phyloP scores from a whole-genome alignment of 2,329 filamentous ascomycete genomes.

The Paraphaeosphaeria sporulosa region DNA sequence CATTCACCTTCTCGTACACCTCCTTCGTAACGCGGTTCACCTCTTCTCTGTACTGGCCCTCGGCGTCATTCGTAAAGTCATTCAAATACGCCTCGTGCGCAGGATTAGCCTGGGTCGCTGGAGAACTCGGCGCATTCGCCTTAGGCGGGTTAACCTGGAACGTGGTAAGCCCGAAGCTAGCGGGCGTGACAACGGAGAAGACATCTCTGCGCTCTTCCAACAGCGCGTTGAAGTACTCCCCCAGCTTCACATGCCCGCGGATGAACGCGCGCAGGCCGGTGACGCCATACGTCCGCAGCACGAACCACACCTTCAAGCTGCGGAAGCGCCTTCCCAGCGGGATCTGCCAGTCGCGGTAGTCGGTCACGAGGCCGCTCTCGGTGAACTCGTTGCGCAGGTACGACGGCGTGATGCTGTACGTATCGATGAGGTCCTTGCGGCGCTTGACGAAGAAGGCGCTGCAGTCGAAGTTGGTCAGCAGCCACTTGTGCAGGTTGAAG shows the following conservation, averaged over 20 bases:
- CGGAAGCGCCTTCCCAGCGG: slow-evolving; percentile 89
- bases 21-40: slow-evolving; percentile 74
- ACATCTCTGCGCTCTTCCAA: slow-evolving; percentile 69
- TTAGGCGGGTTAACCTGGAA: slow-evolving; percentile 63
- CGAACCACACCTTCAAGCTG: slow-evolving; percentile 93
- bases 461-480: slow-evolving; percentile 90
- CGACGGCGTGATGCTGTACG: slow-evolving; percentile 78
- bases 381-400: slow-evolving; percentile 85
- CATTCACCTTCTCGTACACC: slow-evolving; percentile 79
- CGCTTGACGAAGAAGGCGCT: slow-evolving; percentile 79
- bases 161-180: slow-evolving; percentile 82
- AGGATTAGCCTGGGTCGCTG: slow-evolving; percentile 35
- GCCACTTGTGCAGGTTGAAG: slow-evolving; percentile 98
- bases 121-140: slow-evolving; percentile 12
- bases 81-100: slow-evolving; percentile 42
- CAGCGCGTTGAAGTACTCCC: slow-evolving; percentile 72
- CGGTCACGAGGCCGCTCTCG: slow-evolving; percentile 84
- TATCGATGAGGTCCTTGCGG: slow-evolving; percentile 77
- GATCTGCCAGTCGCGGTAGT: slow-evolving; percentile 98
- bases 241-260: slow-evolving; percentile 70
- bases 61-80: slow-evolving; percentile 44
- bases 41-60: slow-evolving; percentile 57
- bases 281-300: slow-evolving; percentile 82
- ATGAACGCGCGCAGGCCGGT: slow-evolving; percentile 78
- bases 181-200: slow-evolving; percentile 77